Conservation (phyloP, 106 monocot species). For the Hemerocallis citrina region DNA sequence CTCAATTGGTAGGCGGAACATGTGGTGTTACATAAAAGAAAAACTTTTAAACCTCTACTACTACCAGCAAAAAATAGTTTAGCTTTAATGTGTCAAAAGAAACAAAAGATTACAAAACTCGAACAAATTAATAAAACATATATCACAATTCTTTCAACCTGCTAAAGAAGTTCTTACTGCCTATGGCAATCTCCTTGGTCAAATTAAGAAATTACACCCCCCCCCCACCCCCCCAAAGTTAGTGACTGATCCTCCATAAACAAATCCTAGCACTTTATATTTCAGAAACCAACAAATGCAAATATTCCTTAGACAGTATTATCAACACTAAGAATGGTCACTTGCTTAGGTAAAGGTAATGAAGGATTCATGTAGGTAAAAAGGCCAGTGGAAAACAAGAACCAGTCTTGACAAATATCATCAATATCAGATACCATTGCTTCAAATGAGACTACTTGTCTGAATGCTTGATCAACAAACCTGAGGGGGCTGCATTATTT, state of each 20-base stretch:
- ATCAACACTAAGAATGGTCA: too few relatives aligned
- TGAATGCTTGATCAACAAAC: constrained; percentile 21
- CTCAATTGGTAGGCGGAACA: too few relatives aligned
- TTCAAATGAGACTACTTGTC: neutral
- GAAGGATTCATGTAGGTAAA: neutral
- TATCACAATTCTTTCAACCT: neutral
- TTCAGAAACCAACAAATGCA: neutral
- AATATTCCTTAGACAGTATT: neutral
- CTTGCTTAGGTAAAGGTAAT: neutral
- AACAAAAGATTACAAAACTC: too few relatives aligned
- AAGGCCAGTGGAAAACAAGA: neutral
- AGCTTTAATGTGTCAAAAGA: too few relatives aligned
- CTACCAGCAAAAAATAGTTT: too few relatives aligned
- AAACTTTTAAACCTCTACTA: too few relatives aligned
- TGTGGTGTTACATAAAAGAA: too few relatives aligned
- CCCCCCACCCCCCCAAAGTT: too few relatives aligned
- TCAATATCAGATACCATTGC: neutral
- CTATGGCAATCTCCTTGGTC: neutral
- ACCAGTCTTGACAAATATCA: neutral
- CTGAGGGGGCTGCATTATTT: constrained; percentile 77
- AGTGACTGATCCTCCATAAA: too few relatives aligned
- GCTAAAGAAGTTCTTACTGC: neutral
- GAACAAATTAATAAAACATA: too few relatives aligned
- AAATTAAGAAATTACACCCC: neutral
- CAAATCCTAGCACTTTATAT: neutral